phyloP scores from a whole-genome alignment of 73 alveolate species.

The Paramecium pentaurelia region DNA sequence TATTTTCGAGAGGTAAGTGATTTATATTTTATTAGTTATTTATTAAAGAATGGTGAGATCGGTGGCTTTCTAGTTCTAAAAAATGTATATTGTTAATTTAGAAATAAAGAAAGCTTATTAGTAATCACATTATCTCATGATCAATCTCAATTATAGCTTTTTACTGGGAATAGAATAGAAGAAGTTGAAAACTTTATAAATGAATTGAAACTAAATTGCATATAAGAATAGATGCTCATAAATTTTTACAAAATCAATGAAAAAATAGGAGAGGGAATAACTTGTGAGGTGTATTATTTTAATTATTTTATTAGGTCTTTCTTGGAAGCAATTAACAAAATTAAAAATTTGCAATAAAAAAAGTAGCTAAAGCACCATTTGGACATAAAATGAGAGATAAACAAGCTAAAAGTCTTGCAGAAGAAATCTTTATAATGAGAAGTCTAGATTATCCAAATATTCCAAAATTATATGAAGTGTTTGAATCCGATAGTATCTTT shows the following conservation, averaged over 20 bases:
- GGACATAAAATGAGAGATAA: background rate
- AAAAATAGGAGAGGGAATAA: background rate
- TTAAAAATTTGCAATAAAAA: background rate
- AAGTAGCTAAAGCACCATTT: background rate
- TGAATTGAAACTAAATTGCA: background rate
- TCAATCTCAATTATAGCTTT: background rate
- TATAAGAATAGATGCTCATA: background rate
- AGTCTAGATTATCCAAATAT: background rate
- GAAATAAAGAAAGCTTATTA: background rate
- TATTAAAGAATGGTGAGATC: background rate
- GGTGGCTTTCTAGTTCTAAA: background rate
- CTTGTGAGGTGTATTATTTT: background rate
- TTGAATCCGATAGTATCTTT: background rate
- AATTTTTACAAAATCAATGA: background rate
- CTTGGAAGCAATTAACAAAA: background rate
- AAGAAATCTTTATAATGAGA: background rate
- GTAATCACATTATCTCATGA: background rate
- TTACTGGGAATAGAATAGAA: background rate
- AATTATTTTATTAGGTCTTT: background rate
- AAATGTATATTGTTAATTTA: background rate
- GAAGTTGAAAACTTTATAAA: background rate
- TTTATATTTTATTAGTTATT: background rate
- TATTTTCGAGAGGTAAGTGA: conserved; percentile 2
- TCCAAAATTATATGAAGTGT: conserved; percentile 2
- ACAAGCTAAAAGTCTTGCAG: background rate